phyloP scores from a whole-genome alignment of 75 land plant genomes.

The Adiantum capillusveneris region DNA sequence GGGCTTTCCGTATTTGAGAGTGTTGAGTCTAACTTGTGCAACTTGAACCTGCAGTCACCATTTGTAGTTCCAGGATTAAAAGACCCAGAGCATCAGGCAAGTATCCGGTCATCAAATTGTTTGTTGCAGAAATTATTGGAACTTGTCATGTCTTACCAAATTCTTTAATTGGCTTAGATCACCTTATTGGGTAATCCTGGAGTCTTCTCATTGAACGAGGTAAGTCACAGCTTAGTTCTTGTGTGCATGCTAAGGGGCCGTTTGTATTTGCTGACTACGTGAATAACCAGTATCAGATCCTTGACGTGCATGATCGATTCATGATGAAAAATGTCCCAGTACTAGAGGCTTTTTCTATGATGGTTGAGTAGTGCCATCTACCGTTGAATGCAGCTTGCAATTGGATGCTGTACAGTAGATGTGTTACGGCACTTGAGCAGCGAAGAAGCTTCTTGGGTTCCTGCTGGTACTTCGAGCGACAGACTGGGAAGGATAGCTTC shows the following conservation, averaged over 20 bases:
- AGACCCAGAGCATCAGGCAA: constrained; percentile 62
- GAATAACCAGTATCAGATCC: not conserved
- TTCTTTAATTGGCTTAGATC: constrained; percentile 60
- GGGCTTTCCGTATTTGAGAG: not conserved
- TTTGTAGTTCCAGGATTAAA: constrained; percentile 40
- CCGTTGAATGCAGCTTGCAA: constrained; percentile 39
- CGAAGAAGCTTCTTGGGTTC: constrained; percentile 63
- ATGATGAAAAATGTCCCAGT: too few relatives aligned
- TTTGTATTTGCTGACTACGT: not conserved
- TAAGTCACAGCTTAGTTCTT: constrained; percentile 7
- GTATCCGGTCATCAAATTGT: too few relatives aligned
- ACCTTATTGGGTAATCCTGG: constrained; percentile 58
- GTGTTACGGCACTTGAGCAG: constrained; percentile 79
- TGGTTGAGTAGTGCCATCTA: too few relatives aligned
- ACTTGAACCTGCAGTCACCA: constrained; percentile 52
- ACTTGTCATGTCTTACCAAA: too few relatives aligned
- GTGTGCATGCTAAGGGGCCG: too few relatives aligned
- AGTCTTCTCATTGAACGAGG: constrained; percentile 56
- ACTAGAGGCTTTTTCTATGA: not conserved
- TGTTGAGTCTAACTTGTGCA: not conserved
- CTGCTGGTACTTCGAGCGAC: constrained; percentile 46
- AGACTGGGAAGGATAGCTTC: constrained; percentile 64
- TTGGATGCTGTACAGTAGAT: constrained; percentile 75
- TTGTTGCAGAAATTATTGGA: too few relatives aligned
- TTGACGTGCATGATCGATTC: not conserved